Evolutionary conservation across 2,329 filamentous ascomycete species (phyloP).

Genomic region (Pseudogymnoascus sp.): DNA sequence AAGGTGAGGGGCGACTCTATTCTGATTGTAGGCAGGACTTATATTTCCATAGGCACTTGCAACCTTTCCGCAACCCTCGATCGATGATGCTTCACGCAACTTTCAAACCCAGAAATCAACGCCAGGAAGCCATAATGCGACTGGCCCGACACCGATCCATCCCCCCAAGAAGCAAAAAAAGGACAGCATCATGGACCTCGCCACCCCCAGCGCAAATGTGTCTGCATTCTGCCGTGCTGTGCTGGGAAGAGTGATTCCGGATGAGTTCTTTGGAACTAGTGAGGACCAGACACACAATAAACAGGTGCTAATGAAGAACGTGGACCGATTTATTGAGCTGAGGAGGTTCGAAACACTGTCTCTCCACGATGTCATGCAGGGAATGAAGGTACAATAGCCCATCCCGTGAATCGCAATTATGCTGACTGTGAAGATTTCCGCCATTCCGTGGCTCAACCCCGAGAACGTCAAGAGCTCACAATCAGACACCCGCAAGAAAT

Average conservation of each 20-base stretch:
- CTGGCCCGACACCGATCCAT: background rate
- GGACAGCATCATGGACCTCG: constrained; percentile 53
- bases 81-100: background rate
- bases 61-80: background rate
- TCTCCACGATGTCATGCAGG: constrained; percentile 69
- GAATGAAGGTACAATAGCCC: constrained; percentile 53
- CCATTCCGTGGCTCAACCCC: constrained; percentile 63
- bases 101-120: constrained; percentile 9
- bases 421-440: constrained; percentile 44
- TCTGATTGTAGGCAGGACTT: background rate
- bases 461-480: constrained; percentile 50
- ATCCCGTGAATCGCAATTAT: background rate
- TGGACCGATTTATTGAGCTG: constrained; percentile 72
- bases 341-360: constrained; percentile 75
- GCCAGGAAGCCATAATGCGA: constrained; percentile 15
- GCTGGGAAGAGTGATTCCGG: constrained; percentile 63
- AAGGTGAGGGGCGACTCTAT: constrained; percentile 28
- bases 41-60: background rate
- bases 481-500: constrained; percentile 67
- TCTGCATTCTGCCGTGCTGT: constrained; percentile 82
- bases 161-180: constrained; percentile 21
- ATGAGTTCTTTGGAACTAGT: constrained; percentile 62
- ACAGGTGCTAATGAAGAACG: constrained; percentile 49
- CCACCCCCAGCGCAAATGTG: constrained; percentile 59
- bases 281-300: constrained; percentile 51